Evolutionary conservation across 805 yeast genomes (phyloP).

Genomic region (Saturnispora hagleri): DNA sequence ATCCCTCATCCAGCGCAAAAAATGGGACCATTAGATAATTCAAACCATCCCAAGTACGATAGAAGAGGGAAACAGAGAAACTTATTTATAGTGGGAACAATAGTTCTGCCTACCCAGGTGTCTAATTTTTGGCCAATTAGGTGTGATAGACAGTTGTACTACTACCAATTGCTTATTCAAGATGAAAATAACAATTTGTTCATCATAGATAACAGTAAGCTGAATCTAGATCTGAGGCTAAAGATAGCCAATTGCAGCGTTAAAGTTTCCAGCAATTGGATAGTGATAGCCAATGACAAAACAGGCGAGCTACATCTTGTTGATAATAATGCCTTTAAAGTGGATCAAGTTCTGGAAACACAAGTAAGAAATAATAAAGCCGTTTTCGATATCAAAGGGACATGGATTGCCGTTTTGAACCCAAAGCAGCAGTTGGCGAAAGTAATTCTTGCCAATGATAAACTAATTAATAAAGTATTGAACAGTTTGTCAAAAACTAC

Average conservation of each 20-base stretch:
- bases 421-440: slow-evolving; percentile 31
- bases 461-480: slow-evolving; percentile 39
- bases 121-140: neutral
- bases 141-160: neutral
- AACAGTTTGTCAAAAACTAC: slow-evolving; percentile 43
- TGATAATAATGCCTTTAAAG: neutral
- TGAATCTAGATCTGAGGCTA: neutral
- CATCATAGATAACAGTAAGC: neutral
- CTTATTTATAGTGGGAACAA: neutral
- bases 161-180: neutral
- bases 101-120: neutral
- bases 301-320: slow-evolving; percentile 14
- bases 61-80: neutral
- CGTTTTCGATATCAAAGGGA: slow-evolving; percentile 39
- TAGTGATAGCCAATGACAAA: slow-evolving; percentile 14
- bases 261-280: slow-evolving; percentile 4
- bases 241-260: neutral
- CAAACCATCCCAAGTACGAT: neutral
- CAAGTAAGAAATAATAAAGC: slow-evolving; percentile 29
- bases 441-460: slow-evolving; percentile 36
- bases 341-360: slow-evolving; percentile 7
- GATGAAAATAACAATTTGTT: neutral
- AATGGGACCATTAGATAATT: neutral
- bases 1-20: slow-evolving; percentile 12
- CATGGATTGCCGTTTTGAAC: slow-evolving; percentile 33